These are phyloP conservation scores for Phialemoniopsis sp. DNA, from an alignment of 2,329 filamentous ascomycete genomes.

Conservation along the genomic window DNA sequence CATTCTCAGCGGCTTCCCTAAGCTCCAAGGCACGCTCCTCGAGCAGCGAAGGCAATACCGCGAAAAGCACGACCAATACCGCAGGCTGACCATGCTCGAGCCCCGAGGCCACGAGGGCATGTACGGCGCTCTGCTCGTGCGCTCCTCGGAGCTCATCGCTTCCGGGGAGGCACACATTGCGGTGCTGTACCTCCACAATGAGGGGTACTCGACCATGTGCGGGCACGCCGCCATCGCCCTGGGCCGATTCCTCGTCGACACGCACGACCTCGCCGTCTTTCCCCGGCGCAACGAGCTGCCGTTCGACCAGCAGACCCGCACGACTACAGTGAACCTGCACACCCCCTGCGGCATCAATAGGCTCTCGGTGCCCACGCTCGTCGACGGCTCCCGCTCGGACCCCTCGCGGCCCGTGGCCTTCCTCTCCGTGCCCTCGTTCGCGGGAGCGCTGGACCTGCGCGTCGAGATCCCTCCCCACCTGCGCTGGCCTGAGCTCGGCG, in stretches of 20 bases:
- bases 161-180: constrained; percentile 38
- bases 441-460: constrained; percentile 21
- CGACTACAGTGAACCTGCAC: constrained; percentile 30
- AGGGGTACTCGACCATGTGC: constrained; percentile 45
- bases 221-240: constrained; percentile 45
- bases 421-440: constrained; percentile 35
- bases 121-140: constrained; percentile 42
- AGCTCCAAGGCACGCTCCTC: constrained; percentile 30
- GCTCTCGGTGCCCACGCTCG: constrained; percentile 30
- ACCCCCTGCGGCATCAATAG: constrained; percentile 37
- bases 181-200: constrained; percentile 41
- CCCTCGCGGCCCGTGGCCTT: constrained; percentile 30
- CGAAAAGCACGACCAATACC: constrained; percentile 31
- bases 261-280: constrained; percentile 31
- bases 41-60: constrained; percentile 32
- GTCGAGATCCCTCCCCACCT: constrained; percentile 21
- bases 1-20: constrained; percentile 32
- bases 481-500: constrained; percentile 31
- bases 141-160: constrained; percentile 32
- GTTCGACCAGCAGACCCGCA: constrained; percentile 16
- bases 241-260: constrained; percentile 36
- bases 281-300: constrained; percentile 24
- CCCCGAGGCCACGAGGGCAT: constrained; percentile 45
- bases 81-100: constrained; percentile 36
- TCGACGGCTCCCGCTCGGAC: constrained; percentile 24